A percentile compares a stretch with the other conserved stretches of the same genome.
Conservation (phyloP, 106 monocot genomes). For the Apostasia shenzhenica region DNA sequence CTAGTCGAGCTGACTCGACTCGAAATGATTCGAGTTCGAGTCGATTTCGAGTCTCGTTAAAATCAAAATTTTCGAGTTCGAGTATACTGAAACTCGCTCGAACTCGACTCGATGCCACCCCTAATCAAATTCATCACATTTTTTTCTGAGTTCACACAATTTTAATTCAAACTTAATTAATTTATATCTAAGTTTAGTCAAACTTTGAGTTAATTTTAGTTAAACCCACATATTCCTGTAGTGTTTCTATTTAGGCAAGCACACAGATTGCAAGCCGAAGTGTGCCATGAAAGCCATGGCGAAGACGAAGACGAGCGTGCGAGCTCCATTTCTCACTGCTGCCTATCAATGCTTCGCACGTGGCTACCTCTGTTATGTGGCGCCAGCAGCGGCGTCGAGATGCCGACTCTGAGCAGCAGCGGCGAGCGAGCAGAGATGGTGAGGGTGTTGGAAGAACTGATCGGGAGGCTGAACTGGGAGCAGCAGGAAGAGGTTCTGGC, state of each 20-base stretch:
- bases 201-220: no score
- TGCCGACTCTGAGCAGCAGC: slow-evolving; percentile 33
- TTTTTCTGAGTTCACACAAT: no score
- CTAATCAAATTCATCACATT: no score
- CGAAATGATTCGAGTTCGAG: no score
- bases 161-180: no score
- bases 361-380: slow-evolving; percentile 78
- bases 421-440: slow-evolving; percentile 43
- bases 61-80: no score
- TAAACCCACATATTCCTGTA: slow-evolving; percentile 2
- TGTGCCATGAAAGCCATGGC: neutral
- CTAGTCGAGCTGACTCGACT: no score
- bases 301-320: slow-evolving; percentile 10
- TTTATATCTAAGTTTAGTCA: no score
- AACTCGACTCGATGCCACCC: no score
- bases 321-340: neutral
- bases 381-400: slow-evolving; percentile 50
- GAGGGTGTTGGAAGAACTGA: slow-evolving; percentile 45
- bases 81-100: no score
- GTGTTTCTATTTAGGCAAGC: slow-evolving; percentile 58
- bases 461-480: slow-evolving; percentile 46
- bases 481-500: slow-evolving; percentile 62
- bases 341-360: slow-evolving; percentile 40
- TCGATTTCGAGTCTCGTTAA: no score
- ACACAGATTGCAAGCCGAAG: slow-evolving; percentile 28